Conservation (phyloP, 1,284 basidiomycete genomes). For the Ganoderma lingzhi region DNA sequence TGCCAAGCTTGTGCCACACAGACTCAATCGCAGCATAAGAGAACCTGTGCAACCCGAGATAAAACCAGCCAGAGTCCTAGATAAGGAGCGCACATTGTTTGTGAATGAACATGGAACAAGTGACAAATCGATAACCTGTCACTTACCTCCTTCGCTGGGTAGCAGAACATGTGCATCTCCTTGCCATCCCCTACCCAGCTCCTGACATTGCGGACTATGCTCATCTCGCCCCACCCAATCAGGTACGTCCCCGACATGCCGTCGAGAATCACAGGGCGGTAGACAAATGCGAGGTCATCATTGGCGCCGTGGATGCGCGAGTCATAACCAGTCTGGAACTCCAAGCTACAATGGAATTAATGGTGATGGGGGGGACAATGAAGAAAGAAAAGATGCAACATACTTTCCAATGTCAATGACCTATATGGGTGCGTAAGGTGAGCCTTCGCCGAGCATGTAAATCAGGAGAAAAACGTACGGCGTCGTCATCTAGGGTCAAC, state of each 20-base stretch:
- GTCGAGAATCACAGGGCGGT: constrained; percentile 62
- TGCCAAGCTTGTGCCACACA: constrained; percentile 34
- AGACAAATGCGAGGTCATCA: constrained; percentile 53
- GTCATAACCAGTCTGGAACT: constrained; percentile 42
- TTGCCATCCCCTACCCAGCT: constrained; percentile 29
- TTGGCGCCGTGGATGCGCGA: constrained; percentile 46
- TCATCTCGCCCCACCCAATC: constrained; percentile 58
- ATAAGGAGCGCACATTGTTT: neutral
- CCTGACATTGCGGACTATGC: constrained; percentile 48
- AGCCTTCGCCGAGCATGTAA: neutral
- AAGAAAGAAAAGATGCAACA: neutral
- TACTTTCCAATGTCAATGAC: constrained; percentile 15
- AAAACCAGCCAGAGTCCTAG: constrained; percentile 35
- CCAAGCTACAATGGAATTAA: constrained; percentile 40
- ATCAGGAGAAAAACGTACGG: constrained; percentile 20
- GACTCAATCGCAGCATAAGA: constrained; percentile 25
- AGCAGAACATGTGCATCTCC: constrained; percentile 53
- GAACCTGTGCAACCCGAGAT: constrained; percentile 38
- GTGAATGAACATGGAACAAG: neutral
- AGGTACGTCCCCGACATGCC: constrained; percentile 50
- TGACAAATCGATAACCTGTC: too few species aligned
- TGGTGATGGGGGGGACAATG: too few species aligned
- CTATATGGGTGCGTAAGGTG: constrained; percentile 1
- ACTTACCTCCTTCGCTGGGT: constrained; percentile 24
- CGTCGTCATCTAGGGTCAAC: constrained; percentile 33